These are phyloP conservation scores for Favolaschia claudopus DNA, from an alignment of 768 basidiomycete genomes.

Conservation along the genomic window DNA sequence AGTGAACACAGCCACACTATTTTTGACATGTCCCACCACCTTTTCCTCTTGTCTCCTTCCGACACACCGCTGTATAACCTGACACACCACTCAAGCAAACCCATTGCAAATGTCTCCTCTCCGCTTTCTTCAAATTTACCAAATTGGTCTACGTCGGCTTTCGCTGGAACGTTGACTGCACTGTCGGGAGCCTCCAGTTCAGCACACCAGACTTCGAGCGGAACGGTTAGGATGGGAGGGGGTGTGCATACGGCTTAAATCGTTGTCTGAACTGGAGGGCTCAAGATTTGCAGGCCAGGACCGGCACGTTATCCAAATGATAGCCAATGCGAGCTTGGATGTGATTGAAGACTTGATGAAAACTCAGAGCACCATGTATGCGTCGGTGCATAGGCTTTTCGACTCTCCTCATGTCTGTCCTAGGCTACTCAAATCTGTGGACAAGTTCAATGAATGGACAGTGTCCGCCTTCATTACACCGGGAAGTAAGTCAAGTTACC, in stretches of 20 bases:
- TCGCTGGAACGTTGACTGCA: constrained; percentile 88
- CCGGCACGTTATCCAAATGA: constrained; percentile 97
- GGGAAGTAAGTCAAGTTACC: constrained; percentile 91
- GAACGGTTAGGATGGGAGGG: constrained; percentile 72
- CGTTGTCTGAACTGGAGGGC: not conserved
- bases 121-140: constrained; percentile 85
- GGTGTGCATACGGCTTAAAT: constrained; percentile 33
- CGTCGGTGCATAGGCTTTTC: constrained; percentile 26
- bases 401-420: constrained; percentile 26
- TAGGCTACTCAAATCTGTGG: constrained; percentile 95
- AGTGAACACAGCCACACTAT: not conserved
- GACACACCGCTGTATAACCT: constrained; percentile 88
- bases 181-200: constrained; percentile 85
- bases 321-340: constrained; percentile 96
- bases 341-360: constrained; percentile 93
- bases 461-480: constrained; percentile 96
- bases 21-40: constrained; percentile 79
- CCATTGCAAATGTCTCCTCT: constrained; percentile 62
- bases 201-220: constrained; percentile 72
- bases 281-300: constrained; percentile 58
- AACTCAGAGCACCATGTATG: constrained; percentile 81
- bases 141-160: constrained; percentile 91
- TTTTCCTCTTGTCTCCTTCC: constrained; percentile 85
- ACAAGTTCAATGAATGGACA: constrained; percentile 99
- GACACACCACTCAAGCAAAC: constrained; percentile 83